Percentiles rank a stretch among this genome's conserved stretches.
Evolutionary conservation across 331 rosid genomes (phyloP).

Genomic region (Quercus tomentella): DNA sequence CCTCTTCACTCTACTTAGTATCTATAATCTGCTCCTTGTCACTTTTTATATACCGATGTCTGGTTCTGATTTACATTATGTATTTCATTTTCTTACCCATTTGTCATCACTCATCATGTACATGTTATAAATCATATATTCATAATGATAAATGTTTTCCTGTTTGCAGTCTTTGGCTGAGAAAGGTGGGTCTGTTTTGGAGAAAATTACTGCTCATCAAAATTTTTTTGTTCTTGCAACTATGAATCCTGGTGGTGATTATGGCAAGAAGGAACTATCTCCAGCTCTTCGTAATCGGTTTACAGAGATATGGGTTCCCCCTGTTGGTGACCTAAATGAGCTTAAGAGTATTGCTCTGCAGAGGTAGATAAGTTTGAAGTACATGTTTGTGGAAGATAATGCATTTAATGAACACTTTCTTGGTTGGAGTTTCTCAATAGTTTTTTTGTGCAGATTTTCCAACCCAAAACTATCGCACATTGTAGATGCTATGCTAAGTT

Average conservation of each 20-base stretch:
- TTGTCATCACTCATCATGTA: background rate
- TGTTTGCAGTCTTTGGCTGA: slow-evolving; percentile 77
- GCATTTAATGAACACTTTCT: background rate
- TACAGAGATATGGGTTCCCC: slow-evolving; percentile 70
- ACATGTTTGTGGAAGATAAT: background rate
- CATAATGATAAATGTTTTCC: background rate
- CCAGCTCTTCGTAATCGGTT: slow-evolving; percentile 45
- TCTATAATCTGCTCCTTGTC: background rate
- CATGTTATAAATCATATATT: background rate
- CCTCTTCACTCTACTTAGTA: background rate
- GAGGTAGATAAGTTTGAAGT: slow-evolving; percentile 18
- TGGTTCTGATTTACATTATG: background rate
- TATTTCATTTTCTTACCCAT: background rate
- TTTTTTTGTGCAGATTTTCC: slow-evolving; percentile 23
- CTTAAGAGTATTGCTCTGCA: slow-evolving; percentile 38
- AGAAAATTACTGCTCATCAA: slow-evolving; percentile 62
- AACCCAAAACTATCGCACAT: slow-evolving; percentile 26
- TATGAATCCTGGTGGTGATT: slow-evolving; percentile 99
- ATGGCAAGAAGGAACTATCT: slow-evolving; percentile 89
- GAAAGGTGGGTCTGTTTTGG: slow-evolving; percentile 80
- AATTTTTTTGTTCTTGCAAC: slow-evolving; percentile 85
- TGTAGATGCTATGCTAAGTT: slow-evolving; percentile 42
- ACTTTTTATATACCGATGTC: background rate
- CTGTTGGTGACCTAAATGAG: slow-evolving; percentile 38
- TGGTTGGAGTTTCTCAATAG: background rate